Conservation (phyloP, 225 moss, liverwort and hornwort species). For the Rhytidiadelphus loreus region DNA sequence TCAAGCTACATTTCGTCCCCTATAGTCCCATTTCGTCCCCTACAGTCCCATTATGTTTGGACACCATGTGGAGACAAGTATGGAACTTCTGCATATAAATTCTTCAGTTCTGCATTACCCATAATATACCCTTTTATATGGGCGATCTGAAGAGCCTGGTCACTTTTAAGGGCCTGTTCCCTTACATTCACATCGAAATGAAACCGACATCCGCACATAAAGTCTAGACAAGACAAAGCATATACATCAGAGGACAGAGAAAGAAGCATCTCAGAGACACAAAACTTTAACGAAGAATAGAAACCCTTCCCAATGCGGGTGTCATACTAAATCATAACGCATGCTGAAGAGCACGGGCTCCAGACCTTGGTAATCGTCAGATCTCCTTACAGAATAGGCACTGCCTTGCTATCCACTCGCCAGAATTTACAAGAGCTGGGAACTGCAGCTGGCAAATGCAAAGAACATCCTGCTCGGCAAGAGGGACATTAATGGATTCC, state of each 20-base stretch:
- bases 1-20: not conserved
- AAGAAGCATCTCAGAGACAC: not conserved
- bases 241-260: not conserved
- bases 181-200: not conserved
- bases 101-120: too few species aligned
- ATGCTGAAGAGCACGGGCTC: not conserved
- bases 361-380: not conserved
- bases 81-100: too few species aligned
- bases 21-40: too few species aligned
- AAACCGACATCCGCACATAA: not conserved
- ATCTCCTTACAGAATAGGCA: not conserved
- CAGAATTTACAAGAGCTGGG: not conserved
- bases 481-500: conserved; percentile 5
- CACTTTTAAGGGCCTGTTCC: not conserved
- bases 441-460: not conserved
- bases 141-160: not conserved
- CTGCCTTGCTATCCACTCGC: not conserved
- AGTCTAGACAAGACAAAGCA: not conserved
- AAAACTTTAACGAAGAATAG: not conserved
- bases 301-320: not conserved
- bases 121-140: not conserved
- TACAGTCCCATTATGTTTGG: not conserved
- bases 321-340: not conserved
- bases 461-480: not conserved
- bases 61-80: not conserved